Conservation (phyloP, 768 basidiomycete species). For the Tricholoma terreum region DNA sequence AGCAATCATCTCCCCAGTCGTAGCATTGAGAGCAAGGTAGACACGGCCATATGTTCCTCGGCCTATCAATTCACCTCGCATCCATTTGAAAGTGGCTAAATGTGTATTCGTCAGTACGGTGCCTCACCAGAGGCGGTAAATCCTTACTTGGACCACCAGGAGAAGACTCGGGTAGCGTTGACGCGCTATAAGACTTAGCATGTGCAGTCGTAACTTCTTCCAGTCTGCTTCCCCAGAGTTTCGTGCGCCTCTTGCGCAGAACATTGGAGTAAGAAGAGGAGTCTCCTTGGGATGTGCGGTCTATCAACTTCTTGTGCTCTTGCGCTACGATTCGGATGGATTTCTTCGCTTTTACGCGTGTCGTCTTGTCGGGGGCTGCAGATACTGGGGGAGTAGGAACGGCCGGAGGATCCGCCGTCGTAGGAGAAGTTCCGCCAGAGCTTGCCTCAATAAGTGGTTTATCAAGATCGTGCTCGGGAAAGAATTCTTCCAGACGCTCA, state of each 20-base stretch:
- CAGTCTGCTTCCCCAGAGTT: conserved; percentile 90
- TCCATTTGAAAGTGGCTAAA: conserved; percentile 94
- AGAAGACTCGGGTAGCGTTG: conserved; percentile 54
- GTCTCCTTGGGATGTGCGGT: conserved; percentile 64
- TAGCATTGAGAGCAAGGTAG: conserved; percentile 93
- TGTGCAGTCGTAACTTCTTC: conserved; percentile 89
- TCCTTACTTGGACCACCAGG: conserved; percentile 67
- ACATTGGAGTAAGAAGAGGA: conserved; percentile 45
- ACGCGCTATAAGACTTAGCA: conserved; percentile 41
- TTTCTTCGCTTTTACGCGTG: conserved; percentile 69
- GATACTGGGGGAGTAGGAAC: conserved; percentile 38
- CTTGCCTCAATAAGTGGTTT: conserved; percentile 90
- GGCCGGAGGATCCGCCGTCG: conserved; percentile 49
- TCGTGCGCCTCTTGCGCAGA: conserved; percentile 82
- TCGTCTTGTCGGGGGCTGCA: conserved; percentile 27
- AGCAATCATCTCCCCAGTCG: conserved; percentile 97
- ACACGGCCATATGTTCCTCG: conserved; percentile 97
- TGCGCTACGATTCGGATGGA: conserved; percentile 91
- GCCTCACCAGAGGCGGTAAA: conserved; percentile 5
- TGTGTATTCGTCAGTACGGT: conserved; percentile 17
- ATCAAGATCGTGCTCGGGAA: conserved; percentile 94
- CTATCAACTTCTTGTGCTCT: conserved; percentile 77
- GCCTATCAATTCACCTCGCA: conserved; percentile 95
- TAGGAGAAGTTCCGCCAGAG: conserved; percentile 78
- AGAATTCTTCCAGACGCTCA: conserved; percentile 90